Evolutionary conservation across 2,329 filamentous ascomycete genomes (phyloP), one percentile per base, ranked within the genome.

Genomic region (Bipolaris sorokiniana): DNA sequence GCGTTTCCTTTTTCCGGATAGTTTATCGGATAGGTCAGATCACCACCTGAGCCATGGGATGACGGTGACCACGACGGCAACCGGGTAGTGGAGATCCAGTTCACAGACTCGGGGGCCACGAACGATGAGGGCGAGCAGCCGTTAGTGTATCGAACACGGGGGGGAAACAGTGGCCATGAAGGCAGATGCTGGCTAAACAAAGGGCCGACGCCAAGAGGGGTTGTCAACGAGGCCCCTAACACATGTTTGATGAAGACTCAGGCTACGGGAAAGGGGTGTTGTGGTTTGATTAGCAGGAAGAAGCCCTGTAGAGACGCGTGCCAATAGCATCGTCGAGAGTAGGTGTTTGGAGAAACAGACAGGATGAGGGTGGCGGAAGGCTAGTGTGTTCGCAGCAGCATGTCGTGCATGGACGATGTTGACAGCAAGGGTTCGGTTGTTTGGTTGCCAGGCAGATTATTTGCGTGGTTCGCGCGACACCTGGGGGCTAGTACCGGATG

Each of bases 371-470:
- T 46, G 36, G 26, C 40, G 23, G 51, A 33, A 18, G 15, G 37
- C 51, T 53, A 53, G 36, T 5, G 44, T 36, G 31, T 13, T 38
- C 33, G 51, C 34, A 36, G 55, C 33, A 53, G 41, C 44, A 50
- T 58, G 51, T 58, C 51, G 55, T 54, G 55, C 55, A 56, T 51
- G 52, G 41, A 45, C 54, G 46, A 41, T 60, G 57, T 60, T 57
- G 57, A 57, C 49, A 53, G 36, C 54, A 60, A 49, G 57, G 57
- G 46, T 57, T 53, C 18, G 41, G 41, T 57, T 49, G 54, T 50
- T 60, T 60, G 57, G 54, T 60, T 60, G 57, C 54, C 47, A 50
- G 57, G 57, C 54, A 48, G 49, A 42, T 56, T 48, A 48, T 59
- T 59, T 48, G 54, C 42, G 47, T 60, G 46, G 57, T 58, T 60